phyloP scores from a whole-genome alignment of 345 rosid genomes.

The Jatropha curcas region DNA sequence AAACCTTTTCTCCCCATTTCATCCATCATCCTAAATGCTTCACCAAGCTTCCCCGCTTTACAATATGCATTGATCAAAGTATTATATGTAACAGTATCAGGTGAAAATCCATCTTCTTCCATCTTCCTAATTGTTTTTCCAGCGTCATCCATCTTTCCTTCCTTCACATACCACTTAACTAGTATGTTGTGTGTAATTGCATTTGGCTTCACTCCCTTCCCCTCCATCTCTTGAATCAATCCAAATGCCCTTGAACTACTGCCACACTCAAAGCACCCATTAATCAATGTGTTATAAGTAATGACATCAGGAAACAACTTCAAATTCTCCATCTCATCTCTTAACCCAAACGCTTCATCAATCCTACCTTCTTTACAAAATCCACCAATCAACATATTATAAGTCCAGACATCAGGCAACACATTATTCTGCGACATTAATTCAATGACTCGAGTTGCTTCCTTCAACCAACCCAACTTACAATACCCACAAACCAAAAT shows the following conservation, averaged over 20 bases:
- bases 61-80: slow-evolving; percentile 66
- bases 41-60: slow-evolving; percentile 59
- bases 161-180: slow-evolving; percentile 71
- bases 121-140: slow-evolving; percentile 32
- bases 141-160: slow-evolving; percentile 74
- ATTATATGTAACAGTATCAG: slow-evolving; percentile 68
- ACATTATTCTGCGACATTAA: slow-evolving; percentile 60
- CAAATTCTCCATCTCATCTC: slow-evolving; percentile 69
- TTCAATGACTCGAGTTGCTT: slow-evolving; percentile 62
- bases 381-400: slow-evolving; percentile 68
- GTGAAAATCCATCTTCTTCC: slow-evolving; percentile 59
- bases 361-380: slow-evolving; percentile 55
- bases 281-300: slow-evolving; percentile 75
- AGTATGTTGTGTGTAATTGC: slow-evolving; percentile 61
- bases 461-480: slow-evolving; percentile 70
- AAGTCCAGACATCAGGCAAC: slow-evolving; percentile 66
- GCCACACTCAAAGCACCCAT: slow-evolving; percentile 62
- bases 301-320: slow-evolving; percentile 57
- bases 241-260: slow-evolving; percentile 46
- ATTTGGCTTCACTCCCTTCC: slow-evolving; percentile 54
- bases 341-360: slow-evolving; percentile 57
- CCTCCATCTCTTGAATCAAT: slow-evolving; percentile 63
- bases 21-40: slow-evolving; percentile 69
- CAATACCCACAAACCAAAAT: slow-evolving; percentile 72
- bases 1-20: slow-evolving; percentile 69